Percentiles rank a stretch among this genome's conserved stretches.
Conservation (phyloP, 129 eudicot species). For the Tagetes erecta region DNA sequence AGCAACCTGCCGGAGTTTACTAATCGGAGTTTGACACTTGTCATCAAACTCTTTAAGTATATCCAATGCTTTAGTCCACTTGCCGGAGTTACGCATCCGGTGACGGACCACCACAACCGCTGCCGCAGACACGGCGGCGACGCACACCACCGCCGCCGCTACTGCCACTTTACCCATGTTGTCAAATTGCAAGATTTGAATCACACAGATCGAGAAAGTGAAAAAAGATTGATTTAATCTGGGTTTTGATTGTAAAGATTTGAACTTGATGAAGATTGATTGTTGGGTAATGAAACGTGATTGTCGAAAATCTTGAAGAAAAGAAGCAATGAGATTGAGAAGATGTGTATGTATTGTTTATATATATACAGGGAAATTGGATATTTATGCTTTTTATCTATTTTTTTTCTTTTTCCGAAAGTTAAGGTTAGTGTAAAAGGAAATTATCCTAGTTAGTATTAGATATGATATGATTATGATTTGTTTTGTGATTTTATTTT, state of each 20-base stretch:
- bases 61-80: slow-evolving; percentile 65
- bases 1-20: slow-evolving; percentile 78
- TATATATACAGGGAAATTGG: not conserved
- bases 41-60: slow-evolving; percentile 71
- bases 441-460: not conserved
- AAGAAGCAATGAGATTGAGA: too few relatives aligned
- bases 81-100: slow-evolving; percentile 66
- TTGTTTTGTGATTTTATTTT: not conserved
- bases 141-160: slow-evolving; percentile 66
- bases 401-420: slow-evolving; percentile 10
- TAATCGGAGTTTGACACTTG: slow-evolving; percentile 56
- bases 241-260: slow-evolving; percentile 21
- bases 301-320: too few relatives aligned
- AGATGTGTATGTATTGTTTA: too few relatives aligned
- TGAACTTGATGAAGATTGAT: slow-evolving; percentile 20
- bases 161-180: slow-evolving; percentile 77
- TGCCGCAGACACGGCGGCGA: slow-evolving; percentile 77
- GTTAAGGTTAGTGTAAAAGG: not conserved
- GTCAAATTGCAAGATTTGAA: not conserved
- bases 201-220: slow-evolving; percentile 17
- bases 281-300: not conserved
- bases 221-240: not conserved
- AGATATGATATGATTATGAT: not conserved
- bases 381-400: not conserved
- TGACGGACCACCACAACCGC: slow-evolving; percentile 69